Evolutionary conservation across 2,329 filamentous ascomycete genomes (phyloP), one percentile per base, ranked within the genome.

Genomic region (Rugonectria rugulosa): DNA sequence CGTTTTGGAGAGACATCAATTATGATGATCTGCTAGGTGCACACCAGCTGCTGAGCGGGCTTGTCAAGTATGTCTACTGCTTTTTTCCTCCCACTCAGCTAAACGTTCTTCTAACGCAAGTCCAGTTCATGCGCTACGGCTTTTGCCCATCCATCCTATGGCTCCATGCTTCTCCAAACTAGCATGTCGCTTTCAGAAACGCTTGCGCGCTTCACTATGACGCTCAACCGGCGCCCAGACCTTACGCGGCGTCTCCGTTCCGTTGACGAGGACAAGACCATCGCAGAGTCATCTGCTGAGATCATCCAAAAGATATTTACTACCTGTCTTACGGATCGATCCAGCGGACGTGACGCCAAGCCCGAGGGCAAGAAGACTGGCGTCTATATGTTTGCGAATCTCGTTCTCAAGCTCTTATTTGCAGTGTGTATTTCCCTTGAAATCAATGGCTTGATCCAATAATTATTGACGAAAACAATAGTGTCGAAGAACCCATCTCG

Each of bases 251-350:
- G 87, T 64, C 77, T 92, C n/a, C 75, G 76, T 60, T 78, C 83
- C 12, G 80, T 80, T 8, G 88, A 87, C 20, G 87, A 88, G 21
- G 86, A 89, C 47, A 85, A 87, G 70, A 86, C 92, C 2, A 82
- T 97, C 34, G 91, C 94, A 10, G 94, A 97, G 72, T 86, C 88
- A 21, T 92, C 92, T 2, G 92, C 92, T 15, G 94, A 97, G 68
- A 89, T 91, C 45, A 90, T 97, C 56, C 89, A 96, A 58, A 90
- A 92, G 70, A 92, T 93, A 19, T 97, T 97, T 70, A 95, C 91
- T 10, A 92, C 91, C 32, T 97, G 94, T 62, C 77, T 97, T 27
- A 92, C 90, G 4, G 92, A 97, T 70, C 85, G 91, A 43, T 88
- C 85, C 1, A 87, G 87, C 15, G 86, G 83, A 21, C 80, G 85